Evolutionary conservation across 1,284 basidiomycete species (phyloP).

Genomic region (Ganoderma meredithae): DNA sequence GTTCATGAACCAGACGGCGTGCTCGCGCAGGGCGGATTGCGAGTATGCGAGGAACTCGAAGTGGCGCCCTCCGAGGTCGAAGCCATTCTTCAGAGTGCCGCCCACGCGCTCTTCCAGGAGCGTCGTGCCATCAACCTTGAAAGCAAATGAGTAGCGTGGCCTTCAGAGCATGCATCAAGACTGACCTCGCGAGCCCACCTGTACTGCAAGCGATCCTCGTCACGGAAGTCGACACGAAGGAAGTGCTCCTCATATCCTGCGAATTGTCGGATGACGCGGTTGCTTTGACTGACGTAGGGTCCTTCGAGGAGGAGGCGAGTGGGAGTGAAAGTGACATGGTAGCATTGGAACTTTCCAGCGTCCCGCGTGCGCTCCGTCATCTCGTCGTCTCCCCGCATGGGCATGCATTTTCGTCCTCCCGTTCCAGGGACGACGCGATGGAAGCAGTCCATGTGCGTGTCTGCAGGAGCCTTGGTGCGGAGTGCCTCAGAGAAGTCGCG

Average conservation of each 20-base stretch:
- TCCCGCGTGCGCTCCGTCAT: slow-evolving; percentile 21
- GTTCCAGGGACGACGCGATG: slow-evolving; percentile 39
- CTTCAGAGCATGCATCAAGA: no score
- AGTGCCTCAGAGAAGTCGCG: slow-evolving; percentile 58
- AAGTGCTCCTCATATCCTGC: slow-evolving; percentile 68
- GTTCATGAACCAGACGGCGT: slow-evolving; percentile 80
- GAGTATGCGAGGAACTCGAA: slow-evolving; percentile 84
- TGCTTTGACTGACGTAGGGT: slow-evolving; percentile 73
- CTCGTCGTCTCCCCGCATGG: slow-evolving; percentile 15
- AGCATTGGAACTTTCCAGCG: slow-evolving; percentile 57
- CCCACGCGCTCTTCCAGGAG: slow-evolving; percentile 71
- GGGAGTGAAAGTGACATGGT: slow-evolving; percentile 75
- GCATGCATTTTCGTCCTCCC: slow-evolving; percentile 13
- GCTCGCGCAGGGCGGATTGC: slow-evolving; percentile 70
- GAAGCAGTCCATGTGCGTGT: slow-evolving; percentile 60
- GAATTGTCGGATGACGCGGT: slow-evolving; percentile 67
- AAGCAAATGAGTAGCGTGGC: background rate
- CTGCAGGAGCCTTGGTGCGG: slow-evolving; percentile 47
- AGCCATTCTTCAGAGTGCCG: slow-evolving; percentile 66
- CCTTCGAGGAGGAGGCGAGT: slow-evolving; percentile 77
- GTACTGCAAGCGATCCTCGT: slow-evolving; percentile 76
- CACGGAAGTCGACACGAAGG: slow-evolving; percentile 79
- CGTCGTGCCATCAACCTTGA: slow-evolving; percentile 58
- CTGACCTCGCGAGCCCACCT: slow-evolving; percentile 64
- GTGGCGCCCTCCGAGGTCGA: slow-evolving; percentile 68